A percentile compares a stretch with the other conserved stretches of the same genome.
phyloP scores from a whole-genome alignment of 129 eudicot species.

The Ambrosia trifida region DNA sequence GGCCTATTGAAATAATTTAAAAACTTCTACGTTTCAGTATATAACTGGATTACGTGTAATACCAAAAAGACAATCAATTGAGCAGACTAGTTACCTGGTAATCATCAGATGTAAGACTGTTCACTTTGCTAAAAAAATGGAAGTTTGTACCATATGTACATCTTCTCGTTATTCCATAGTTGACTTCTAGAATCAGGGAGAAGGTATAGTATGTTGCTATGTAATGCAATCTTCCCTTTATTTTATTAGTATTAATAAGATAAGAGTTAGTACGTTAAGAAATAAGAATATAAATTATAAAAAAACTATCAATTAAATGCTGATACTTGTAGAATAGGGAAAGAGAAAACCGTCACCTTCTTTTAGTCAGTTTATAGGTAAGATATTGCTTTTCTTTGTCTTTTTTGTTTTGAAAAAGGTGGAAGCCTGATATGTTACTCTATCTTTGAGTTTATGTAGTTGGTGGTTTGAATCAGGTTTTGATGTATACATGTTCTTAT shows the following conservation, averaged over 20 bases:
- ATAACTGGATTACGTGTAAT: not conserved
- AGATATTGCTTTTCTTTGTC: not conserved
- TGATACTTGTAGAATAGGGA: not conserved
- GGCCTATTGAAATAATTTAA: not conserved
- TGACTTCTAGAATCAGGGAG: not conserved
- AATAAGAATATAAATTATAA: no score
- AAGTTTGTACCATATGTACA: not conserved
- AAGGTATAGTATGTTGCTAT: not conserved
- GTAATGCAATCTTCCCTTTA: not conserved
- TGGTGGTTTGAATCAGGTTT: not conserved
- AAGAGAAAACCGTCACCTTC: not conserved
- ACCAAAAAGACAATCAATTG: not conserved
- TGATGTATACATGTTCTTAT: not conserved
- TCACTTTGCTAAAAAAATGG: not conserved
- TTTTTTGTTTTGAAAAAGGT: no score
- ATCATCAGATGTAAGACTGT: not conserved
- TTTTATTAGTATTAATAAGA: not conserved
- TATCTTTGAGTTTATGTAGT: not conserved
- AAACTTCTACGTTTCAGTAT: not conserved
- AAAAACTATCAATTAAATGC: not conserved
- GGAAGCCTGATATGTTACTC: no score
- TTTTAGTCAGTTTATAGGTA: not conserved
- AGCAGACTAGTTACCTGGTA: not conserved
- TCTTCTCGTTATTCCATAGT: not conserved
- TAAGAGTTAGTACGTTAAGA: no score